Base-by-base conservation (phyloP, 192 early-diverging fungal species). In the Coemansia sp. region DNA sequence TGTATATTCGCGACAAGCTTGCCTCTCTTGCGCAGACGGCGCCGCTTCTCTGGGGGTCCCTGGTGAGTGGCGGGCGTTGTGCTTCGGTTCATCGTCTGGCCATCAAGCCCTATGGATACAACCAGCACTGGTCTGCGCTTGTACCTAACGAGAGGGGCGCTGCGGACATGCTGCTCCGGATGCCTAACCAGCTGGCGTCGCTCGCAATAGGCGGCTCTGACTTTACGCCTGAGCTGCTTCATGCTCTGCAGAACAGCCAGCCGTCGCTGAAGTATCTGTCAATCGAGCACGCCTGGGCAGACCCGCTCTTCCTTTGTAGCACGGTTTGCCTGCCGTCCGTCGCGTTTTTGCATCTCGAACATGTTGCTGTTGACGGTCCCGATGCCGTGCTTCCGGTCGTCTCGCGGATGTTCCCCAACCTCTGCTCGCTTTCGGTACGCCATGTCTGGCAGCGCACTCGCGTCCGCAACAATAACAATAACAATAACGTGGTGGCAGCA, bases 71-170 rank as follows among this genome's bases (percentile, higher is more conserved):
- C 19, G 56, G 68, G 8, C 36, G 61, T 37, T 54, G 62, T 18
- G 39, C 57, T 21, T 21, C 41, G 1, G 18, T 82, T 11, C 43
- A 61, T 36, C 70, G 74, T 21, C 68, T 82, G 61, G 74, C 74
- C 5, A 39, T 74, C 11, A 54, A 22, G 68, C 79, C 79, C 18
- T 77, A 76, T 62, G 79, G 79, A 19, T 82, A 76, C 61, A 72
- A 71, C 68, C 67, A 68, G 71, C 67, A 54, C 36, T 82, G 79
- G 79, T 61, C 48, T n/a, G 71, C 71, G 10, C 79, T 82, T 61
- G 55, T 15, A 18, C 71, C 74, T 2, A 39, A 12, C 67, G 73
- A 75, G 57, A 54, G 67, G 49, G 70, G 78, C 16, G 67, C 58
- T 4, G 73, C 73, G 3, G 66, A 12, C 6, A 56, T 58, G 51